Evolutionary conservation across 306 rosid species (phyloP).

Genomic region (Oemleria cerasiformis): DNA sequence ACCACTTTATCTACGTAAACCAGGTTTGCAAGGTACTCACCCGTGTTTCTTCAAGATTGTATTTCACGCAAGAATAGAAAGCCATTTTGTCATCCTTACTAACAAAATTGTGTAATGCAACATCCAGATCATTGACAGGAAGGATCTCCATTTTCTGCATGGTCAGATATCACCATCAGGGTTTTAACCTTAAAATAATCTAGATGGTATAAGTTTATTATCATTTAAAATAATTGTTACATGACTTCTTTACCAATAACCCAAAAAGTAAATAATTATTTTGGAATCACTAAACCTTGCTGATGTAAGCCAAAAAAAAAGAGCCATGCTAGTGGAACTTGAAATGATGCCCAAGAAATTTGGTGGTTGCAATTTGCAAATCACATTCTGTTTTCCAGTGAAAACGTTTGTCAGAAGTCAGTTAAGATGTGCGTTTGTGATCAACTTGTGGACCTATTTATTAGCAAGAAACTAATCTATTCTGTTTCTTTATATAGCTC

Average conservation of each 20-base stretch:
- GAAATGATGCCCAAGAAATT: not conserved
- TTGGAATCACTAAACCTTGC: not conserved
- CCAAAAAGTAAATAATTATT: not conserved
- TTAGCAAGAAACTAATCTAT: not conserved
- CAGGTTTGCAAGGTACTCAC: slow-evolving; percentile 44
- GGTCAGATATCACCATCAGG: slow-evolving; percentile 20
- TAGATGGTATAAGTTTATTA: slow-evolving; percentile 5
- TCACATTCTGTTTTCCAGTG: not conserved
- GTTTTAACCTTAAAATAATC: slow-evolving; percentile 16
- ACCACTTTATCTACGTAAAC: not conserved
- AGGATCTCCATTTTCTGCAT: slow-evolving; percentile 98
- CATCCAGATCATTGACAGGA: slow-evolving; percentile 91
- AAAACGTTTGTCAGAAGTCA: not conserved
- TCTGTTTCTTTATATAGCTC: not conserved
- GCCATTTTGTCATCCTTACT: slow-evolving; percentile 93
- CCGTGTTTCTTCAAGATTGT: slow-evolving; percentile 85
- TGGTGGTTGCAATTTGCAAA: not conserved
- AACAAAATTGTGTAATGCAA: slow-evolving; percentile 88
- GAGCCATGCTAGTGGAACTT: not conserved
- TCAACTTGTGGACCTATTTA: not conserved
- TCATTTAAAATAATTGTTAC: slow-evolving; percentile 19
- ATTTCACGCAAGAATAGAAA: slow-evolving; percentile 69
- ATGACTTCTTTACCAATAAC: not conserved
- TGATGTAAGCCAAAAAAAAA: not conserved
- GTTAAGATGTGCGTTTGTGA: not conserved